Conservation (phyloP, 805 yeast species). For the Wickerhamomyces canadensis region DNA sequence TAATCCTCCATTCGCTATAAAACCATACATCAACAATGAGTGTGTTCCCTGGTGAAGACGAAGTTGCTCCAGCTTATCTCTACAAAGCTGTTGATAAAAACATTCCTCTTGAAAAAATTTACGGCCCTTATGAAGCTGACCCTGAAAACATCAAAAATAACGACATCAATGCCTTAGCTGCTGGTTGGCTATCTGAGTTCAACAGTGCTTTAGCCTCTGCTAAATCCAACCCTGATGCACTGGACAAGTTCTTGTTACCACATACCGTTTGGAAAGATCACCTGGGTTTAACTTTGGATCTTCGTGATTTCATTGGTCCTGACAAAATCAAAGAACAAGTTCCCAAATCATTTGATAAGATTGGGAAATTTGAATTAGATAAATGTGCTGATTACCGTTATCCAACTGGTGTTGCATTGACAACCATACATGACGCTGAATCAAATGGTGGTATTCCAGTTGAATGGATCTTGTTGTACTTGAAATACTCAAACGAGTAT, state of each 20-base stretch:
- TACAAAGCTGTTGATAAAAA: conserved; percentile 21
- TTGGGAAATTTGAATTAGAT: conserved; percentile 27
- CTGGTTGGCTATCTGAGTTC: conserved; percentile 28
- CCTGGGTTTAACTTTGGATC: conserved; percentile 28
- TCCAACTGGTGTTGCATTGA: conserved; percentile 27
- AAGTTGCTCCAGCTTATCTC: conserved; percentile 21
- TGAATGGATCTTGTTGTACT: conserved; percentile 31
- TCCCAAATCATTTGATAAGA: conserved; percentile 7
- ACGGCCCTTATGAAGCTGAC: conserved; percentile 24
- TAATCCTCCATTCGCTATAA: too few species aligned
- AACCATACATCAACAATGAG: conserved; percentile 9
- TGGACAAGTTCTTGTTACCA: conserved; percentile 23
- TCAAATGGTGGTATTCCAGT: conserved; percentile 24
- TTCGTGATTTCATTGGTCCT: conserved; percentile 29
- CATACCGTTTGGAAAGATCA: conserved; percentile 36
- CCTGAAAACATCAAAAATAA: conserved; percentile 23
- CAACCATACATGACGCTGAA: conserved; percentile 25
- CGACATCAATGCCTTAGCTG: conserved; percentile 21
- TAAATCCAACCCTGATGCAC: conserved; percentile 8
- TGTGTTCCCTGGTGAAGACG: conserved; percentile 18
- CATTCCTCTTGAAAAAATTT: conserved; percentile 23
- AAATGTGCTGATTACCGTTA: conserved; percentile 24
- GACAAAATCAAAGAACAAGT: conserved; percentile 22
- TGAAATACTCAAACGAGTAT: conserved; percentile 26
- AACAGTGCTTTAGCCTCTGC: conserved; percentile 18